These are phyloP conservation scores for Hondaea fermentalgiana DNA, from an alignment of 108 stramenopile species.

Conservation along the genomic window DNA sequence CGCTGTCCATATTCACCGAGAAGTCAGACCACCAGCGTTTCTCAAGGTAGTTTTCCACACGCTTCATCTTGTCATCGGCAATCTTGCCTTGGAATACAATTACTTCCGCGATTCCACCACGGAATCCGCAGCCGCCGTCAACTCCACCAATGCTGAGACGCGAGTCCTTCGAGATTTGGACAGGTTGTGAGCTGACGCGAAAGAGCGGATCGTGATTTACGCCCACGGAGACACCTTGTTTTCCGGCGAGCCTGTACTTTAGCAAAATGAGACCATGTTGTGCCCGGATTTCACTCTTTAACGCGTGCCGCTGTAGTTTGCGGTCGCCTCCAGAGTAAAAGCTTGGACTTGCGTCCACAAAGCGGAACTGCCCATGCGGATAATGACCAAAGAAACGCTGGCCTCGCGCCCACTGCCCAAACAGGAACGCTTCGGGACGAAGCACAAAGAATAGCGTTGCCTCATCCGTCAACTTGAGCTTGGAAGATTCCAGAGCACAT, in stretches of 20 bases:
- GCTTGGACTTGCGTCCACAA: background rate
- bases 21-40: background rate
- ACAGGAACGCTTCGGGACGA: background rate
- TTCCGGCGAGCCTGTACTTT: background rate
- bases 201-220: background rate
- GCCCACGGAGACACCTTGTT: background rate
- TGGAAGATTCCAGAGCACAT: background rate
- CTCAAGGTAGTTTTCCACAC: background rate
- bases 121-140: background rate
- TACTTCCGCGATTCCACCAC: background rate
- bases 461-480: background rate
- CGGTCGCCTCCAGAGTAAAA: background rate
- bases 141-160: background rate
- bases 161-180: background rate
- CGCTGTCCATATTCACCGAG: background rate
- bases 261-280: background rate
- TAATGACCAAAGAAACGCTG: slow-evolving; percentile 11
- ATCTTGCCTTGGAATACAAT: background rate
- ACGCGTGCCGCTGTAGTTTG: background rate
- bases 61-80: background rate
- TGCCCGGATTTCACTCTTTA: background rate
- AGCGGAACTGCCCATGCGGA: background rate
- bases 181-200: background rate
- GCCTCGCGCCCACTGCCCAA: background rate
- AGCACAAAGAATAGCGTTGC: background rate